These are phyloP conservation scores for Hapsidospora chrysogenum DNA, from an alignment of 495 filamentous ascomycete genomes.

Conservation along the genomic window DNA sequence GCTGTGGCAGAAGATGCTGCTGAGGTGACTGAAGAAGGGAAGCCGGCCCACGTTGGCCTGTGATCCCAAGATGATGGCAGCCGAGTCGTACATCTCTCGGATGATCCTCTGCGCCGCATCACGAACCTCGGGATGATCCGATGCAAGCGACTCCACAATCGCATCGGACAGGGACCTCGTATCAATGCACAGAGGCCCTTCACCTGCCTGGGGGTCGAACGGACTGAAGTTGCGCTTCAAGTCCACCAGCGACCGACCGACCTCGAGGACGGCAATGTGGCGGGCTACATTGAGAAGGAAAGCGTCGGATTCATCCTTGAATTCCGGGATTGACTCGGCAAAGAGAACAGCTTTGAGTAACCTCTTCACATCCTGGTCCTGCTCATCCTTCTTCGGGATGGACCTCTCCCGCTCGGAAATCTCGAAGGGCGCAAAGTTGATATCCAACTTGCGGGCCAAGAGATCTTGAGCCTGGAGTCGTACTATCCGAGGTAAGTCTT, in stretches of 20 bases:
- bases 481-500: slow-evolving; percentile 70
- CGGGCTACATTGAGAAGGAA: slow-evolving; percentile 67
- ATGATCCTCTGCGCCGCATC: slow-evolving; percentile 69
- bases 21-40: slow-evolving; percentile 66
- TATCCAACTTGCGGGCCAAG: slow-evolving; percentile 45
- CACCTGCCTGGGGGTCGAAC: slow-evolving; percentile 71
- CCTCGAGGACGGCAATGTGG: slow-evolving; percentile 84
- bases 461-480: slow-evolving; percentile 82
- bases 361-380: slow-evolving; percentile 67
- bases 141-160: slow-evolving; percentile 72
- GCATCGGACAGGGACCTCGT: slow-evolving; percentile 75
- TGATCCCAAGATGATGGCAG: slow-evolving; percentile 66
- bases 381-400: slow-evolving; percentile 66
- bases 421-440: slow-evolving; percentile 43
- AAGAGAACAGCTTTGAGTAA: slow-evolving; percentile 79
- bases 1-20: slow-evolving; percentile 72
- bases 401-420: slow-evolving; percentile 63
- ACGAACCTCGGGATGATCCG: slow-evolving; percentile 61
- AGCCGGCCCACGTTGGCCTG: slow-evolving; percentile 50
- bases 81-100: slow-evolving; percentile 56
- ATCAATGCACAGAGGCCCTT: slow-evolving; percentile 74
- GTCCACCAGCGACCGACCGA: slow-evolving; percentile 63
- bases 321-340: slow-evolving; percentile 65
- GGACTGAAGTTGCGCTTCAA: slow-evolving; percentile 51
- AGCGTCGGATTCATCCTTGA: slow-evolving; percentile 50